Evolutionary conservation across 768 basidiomycete genomes (phyloP), one percentile per base, ranked within the genome.

Genomic region (Lactifluus volemus): DNA sequence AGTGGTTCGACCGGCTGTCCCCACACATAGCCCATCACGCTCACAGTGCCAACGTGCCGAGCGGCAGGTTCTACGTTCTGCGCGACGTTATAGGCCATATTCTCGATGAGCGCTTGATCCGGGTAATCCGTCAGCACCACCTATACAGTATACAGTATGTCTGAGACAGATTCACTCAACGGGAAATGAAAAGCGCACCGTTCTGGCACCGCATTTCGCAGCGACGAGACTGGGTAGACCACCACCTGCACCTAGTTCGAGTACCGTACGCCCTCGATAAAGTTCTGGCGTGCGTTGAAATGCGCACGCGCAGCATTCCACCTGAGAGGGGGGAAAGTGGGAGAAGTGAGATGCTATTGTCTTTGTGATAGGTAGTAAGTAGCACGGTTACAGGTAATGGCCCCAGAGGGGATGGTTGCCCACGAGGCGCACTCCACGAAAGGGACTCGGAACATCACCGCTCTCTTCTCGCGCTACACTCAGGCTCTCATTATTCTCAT

Each of bases 221-320:
- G 86, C 76, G 2, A 95, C 81, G 7, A 99, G 77, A 4, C 89
- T 84, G 0, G 97, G 97, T 6, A 98, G 76, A 2, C 86, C 96
- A 1, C 92, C 95, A 0, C 94, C 97, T 0, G 97, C 97, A 0
- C 97, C 97, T 0, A 98, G 81, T 71, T 99, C 97, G 1, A 98
- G 76, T 0, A 98, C 84, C 29, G 67, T 71, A 8, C 72, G 75
- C 6, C 73, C 72, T 0, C 65, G 66, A 49, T 82, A 84, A 0
- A 86, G 65, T 1, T 77, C 70, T 0, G 68, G 67, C 55, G 85
- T 77, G 11, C 73, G 70, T 62, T 90, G 88, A 2, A 84, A 89
- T 0, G 79, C 0, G 85, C 79, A 4, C 85, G 75, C 2, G 88
- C 83, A 2, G 90, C 88, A 68, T 92, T 92, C 89, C 90, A 92